Percentiles rank a stretch among this genome's conserved stretches.
phyloP scores from a whole-genome alignment of 495 filamentous ascomycete species.

The Tetracladium setigerum region DNA sequence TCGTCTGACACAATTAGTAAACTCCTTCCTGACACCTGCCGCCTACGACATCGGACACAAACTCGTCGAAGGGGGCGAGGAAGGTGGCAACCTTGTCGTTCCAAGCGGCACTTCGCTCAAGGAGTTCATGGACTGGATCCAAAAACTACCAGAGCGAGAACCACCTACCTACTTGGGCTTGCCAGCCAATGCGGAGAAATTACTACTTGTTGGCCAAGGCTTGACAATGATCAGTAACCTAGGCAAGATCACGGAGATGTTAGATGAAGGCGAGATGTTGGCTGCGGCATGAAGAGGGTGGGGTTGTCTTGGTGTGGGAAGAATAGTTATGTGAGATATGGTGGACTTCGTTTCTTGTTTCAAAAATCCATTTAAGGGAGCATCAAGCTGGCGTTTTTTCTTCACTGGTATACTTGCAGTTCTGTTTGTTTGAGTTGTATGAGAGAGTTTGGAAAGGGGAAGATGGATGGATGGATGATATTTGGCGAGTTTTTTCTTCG shows the following conservation, averaged over 20 bases:
- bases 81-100: conserved; percentile 53
- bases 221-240: conserved; percentile 78
- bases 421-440: too few relatives aligned
- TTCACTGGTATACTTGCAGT: too few relatives aligned
- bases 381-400: too few relatives aligned
- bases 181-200: conserved; percentile 93
- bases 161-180: conserved; percentile 95
- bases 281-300: conserved; percentile 42
- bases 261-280: conserved; percentile 91
- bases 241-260: conserved; percentile 68
- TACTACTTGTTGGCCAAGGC: conserved; percentile 85
- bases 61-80: conserved; percentile 58
- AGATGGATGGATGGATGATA: too few relatives aligned
- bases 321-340: not conserved
- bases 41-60: conserved; percentile 91
- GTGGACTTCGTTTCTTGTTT: too few relatives aligned
- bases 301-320: not conserved
- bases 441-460: too few relatives aligned
- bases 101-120: conserved; percentile 72
- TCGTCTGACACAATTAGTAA: conserved; percentile 63
- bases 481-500: too few relatives aligned
- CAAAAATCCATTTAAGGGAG: too few relatives aligned
- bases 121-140: conserved; percentile 89
- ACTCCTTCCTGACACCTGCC: conserved; percentile 67
- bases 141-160: conserved; percentile 85